Percentiles rank a stretch among this genome's conserved stretches.
phyloP scores from a whole-genome alignment of 2,329 filamentous ascomycete species.

The Colletotrichum orbiculare region DNA sequence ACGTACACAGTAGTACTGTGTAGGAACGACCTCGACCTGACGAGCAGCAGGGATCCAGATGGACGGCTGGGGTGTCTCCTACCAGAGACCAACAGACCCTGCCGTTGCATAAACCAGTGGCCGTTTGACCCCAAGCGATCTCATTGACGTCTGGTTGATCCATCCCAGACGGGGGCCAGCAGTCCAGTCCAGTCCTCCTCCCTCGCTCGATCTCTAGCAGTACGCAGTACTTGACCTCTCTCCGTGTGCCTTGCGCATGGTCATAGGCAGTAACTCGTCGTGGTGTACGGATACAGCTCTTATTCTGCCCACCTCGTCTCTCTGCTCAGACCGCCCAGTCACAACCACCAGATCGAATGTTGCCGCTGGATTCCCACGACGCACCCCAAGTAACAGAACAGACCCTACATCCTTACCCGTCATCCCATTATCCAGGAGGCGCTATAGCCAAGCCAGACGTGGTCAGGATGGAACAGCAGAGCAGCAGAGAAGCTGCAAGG shows the following conservation, averaged over 20 bases:
- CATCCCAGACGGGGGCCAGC: slow-evolving; percentile 41
- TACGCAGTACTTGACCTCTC: no score
- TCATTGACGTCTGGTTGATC: slow-evolving; percentile 41
- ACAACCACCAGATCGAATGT: slow-evolving; percentile 40
- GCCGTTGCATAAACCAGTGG: slow-evolving; percentile 44
- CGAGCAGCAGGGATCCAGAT: slow-evolving; percentile 10
- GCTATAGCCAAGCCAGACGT: slow-evolving; percentile 45
- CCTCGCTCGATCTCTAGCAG: slow-evolving; percentile 44
- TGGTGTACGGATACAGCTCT: no score
- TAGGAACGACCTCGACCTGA: slow-evolving; percentile 28
- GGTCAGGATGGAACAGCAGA: not conserved
- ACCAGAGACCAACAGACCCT: slow-evolving; percentile 23
- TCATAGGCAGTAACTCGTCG: no score
- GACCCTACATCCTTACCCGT: slow-evolving; percentile 32
- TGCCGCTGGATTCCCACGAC: slow-evolving; percentile 44
- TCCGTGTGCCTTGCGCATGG: no score
- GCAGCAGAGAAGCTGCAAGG: not conserved
- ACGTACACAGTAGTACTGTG: no score
- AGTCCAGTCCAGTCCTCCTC: slow-evolving; percentile 30
- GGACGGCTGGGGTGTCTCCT: slow-evolving; percentile 39
- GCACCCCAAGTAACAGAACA: slow-evolving; percentile 51
- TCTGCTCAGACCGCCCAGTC: not conserved
- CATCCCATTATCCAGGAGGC: slow-evolving; percentile 52
- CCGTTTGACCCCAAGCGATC: slow-evolving; percentile 54
- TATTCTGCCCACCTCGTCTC: slow-evolving; percentile 21